phyloP scores from a whole-genome alignment of 2,329 filamentous ascomycete species.

The Colletotrichum sp. region DNA sequence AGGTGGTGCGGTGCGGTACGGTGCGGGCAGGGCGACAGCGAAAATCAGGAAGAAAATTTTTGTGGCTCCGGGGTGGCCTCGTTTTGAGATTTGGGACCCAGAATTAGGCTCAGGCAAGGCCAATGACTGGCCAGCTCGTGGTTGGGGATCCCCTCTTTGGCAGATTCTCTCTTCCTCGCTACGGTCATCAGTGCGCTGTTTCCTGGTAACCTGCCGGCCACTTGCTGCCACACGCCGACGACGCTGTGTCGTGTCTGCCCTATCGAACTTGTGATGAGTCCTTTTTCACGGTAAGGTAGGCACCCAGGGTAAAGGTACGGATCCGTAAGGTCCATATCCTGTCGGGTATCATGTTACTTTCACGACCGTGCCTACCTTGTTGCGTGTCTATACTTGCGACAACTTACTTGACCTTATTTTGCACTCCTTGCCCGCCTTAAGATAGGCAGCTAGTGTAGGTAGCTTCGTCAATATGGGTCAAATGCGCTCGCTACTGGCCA shows the following conservation, averaged over 20 bases:
- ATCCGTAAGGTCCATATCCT: neutral
- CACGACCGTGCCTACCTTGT: neutral
- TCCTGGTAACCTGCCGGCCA: neutral
- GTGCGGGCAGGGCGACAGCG: neutral
- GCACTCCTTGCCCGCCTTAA: neutral
- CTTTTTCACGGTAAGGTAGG: neutral
- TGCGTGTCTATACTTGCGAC: neutral
- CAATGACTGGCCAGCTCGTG: neutral
- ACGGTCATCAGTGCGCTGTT: neutral
- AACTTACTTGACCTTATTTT: neutral
- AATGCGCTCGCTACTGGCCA: neutral
- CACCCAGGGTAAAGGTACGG: neutral
- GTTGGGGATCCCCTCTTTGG: neutral
- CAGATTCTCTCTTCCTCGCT: neutral
- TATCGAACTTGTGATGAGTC: neutral
- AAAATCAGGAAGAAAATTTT: slow-evolving; percentile 7
- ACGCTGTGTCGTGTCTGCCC: neutral
- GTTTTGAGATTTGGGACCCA: slow-evolving; percentile 12
- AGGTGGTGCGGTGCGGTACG: neutral
- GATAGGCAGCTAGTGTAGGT: neutral
- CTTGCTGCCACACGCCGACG: neutral
- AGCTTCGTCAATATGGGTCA: neutral
- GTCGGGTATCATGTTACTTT: neutral
- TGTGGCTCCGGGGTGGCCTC: slow-evolving; percentile 19
- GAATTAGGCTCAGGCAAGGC: neutral